Conservation (phyloP, 805 yeast genomes). For the Candida sonorensis region DNA sequence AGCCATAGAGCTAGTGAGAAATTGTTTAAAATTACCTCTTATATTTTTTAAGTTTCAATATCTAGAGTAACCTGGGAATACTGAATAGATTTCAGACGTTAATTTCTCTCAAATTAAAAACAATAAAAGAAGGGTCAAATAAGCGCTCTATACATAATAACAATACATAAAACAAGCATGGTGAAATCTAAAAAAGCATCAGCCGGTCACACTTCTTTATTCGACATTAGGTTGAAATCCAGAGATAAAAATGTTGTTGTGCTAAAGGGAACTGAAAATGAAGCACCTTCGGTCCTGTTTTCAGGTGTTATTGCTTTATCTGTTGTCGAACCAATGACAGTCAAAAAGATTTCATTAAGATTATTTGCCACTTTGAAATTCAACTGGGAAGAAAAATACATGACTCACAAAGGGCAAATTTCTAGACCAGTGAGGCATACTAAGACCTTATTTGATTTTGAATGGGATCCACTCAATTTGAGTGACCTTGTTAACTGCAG, state of each 20-base stretch:
- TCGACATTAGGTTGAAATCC: slow-evolving; percentile 52
- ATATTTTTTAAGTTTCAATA: too few relatives aligned
- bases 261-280: slow-evolving; percentile 69
- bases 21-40: too few relatives aligned
- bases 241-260: slow-evolving; percentile 74
- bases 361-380: slow-evolving; percentile 62
- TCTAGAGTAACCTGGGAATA: too few relatives aligned
- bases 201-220: slow-evolving; percentile 26
- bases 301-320: slow-evolving; percentile 75
- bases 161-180: too few relatives aligned
- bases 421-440: slow-evolving; percentile 47
- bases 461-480: slow-evolving; percentile 66
- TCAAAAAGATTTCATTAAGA: slow-evolving; percentile 58
- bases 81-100: too few relatives aligned
- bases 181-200: slow-evolving; percentile 17
- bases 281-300: slow-evolving; percentile 70
- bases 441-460: slow-evolving; percentile 63
- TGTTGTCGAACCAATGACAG: slow-evolving; percentile 64
- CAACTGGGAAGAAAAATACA: slow-evolving; percentile 52
- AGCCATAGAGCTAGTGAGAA: too few relatives aligned
- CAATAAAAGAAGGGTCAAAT: too few relatives aligned
- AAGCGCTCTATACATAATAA: too few relatives aligned
- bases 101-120: too few relatives aligned
- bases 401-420: slow-evolving; percentile 36
- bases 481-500: slow-evolving; percentile 26